These are phyloP conservation scores for Phalaenopsis hybrid DNA, from an alignment of 116 monocot species.

Conservation along the genomic window DNA sequence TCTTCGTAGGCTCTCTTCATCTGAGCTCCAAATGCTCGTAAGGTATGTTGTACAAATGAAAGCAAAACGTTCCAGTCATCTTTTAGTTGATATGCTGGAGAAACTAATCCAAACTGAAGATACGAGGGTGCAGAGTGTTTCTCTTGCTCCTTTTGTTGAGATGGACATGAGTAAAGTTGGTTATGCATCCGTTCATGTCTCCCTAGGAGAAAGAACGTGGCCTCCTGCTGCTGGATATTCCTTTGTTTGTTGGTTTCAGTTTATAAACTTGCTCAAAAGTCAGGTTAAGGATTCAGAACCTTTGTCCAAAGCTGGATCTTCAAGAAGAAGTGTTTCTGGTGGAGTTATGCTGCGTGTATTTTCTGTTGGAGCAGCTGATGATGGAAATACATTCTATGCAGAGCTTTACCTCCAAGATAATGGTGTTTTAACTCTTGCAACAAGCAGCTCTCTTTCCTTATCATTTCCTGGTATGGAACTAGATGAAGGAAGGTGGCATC, in stretches of 20 bases:
- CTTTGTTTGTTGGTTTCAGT: constrained; percentile 98
- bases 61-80: constrained; percentile 57
- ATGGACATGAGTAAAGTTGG: constrained; percentile 94
- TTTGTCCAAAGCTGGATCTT: constrained; percentile 22
- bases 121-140: constrained; percentile 45
- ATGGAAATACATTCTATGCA: constrained; percentile 59
- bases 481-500: constrained; percentile 97
- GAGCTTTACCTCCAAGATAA: constrained; percentile 82
- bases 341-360: constrained; percentile 63
- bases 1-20: constrained; percentile 67
- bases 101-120: constrained; percentile 74
- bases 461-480: constrained; percentile 82
- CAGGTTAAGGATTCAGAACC: constrained; percentile 56
- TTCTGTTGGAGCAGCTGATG: constrained; percentile 87
- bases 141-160: constrained; percentile 89
- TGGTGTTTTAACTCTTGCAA: constrained; percentile 85
- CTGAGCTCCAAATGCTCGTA: constrained; percentile 76
- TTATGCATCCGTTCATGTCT: constrained; percentile 90
- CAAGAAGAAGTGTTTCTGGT: constrained; percentile 28
- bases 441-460: constrained; percentile 67
- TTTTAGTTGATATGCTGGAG: constrained; percentile 92
- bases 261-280: constrained; percentile 45
- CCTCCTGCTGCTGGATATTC: constrained; percentile 99
- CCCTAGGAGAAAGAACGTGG: constrained; percentile 98
- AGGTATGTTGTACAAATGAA: constrained; percentile 83